These are phyloP conservation scores for Nitzschia sp. DNA, from an alignment of 108 stramenopile species.

Conservation along the genomic window DNA sequence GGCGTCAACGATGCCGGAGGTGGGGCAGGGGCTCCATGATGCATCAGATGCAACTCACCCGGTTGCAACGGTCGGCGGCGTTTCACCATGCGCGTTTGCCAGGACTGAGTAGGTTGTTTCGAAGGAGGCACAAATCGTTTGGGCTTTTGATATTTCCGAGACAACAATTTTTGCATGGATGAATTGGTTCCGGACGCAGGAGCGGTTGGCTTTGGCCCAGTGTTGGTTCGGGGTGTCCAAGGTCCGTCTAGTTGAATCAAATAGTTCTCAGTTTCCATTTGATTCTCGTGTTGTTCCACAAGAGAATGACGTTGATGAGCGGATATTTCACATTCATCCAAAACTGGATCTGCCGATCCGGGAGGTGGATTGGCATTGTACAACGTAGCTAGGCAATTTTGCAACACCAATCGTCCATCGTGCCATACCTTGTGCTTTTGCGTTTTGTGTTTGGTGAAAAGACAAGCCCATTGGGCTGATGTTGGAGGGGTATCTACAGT, in stretches of 20 bases:
- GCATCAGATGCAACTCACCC: conserved; percentile 39
- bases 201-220: background rate
- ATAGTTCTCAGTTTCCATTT: conserved; percentile 47
- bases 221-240: conserved; percentile 19
- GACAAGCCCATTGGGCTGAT: conserved; percentile 34
- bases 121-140: conserved; percentile 39
- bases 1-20: background rate
- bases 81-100: conserved; percentile 17
- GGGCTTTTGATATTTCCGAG: conserved; percentile 63
- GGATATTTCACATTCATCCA: conserved; percentile 52
- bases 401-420: conserved; percentile 65
- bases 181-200: conserved; percentile 5
- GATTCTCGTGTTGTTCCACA: conserved; percentile 20
- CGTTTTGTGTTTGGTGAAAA: conserved; percentile 82
- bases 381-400: conserved; percentile 27
- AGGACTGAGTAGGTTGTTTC: background rate
- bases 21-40: conserved; percentile 21
- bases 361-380: conserved; percentile 51
- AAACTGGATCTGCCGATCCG: conserved; percentile 38
- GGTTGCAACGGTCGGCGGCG: conserved; percentile 50
- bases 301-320: conserved; percentile 10
- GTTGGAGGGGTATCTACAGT: background rate
- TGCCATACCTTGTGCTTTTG: conserved; percentile 83
- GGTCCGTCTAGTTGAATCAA: conserved; percentile 50
- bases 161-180: conserved; percentile 62